Evolutionary conservation across 345 rosid genomes (phyloP).

Genomic region (Isatis tinctoria): DNA sequence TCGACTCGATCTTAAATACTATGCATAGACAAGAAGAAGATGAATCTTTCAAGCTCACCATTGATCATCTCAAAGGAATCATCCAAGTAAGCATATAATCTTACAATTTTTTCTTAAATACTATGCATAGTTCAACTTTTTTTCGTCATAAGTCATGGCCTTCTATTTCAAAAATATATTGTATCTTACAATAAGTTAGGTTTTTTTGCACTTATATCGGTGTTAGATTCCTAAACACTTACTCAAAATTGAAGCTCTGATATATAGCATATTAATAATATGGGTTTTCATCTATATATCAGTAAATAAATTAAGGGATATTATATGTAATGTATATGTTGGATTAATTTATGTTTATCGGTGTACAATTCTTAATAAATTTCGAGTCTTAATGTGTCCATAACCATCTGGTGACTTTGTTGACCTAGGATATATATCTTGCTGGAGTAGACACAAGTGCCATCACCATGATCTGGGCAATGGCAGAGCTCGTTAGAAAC

Average conservation of each 20-base stretch:
- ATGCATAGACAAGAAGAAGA: slow-evolving; percentile 2
- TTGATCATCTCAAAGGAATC: slow-evolving; percentile 22
- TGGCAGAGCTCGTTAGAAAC: slow-evolving; percentile 19
- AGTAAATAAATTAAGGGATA: too few species aligned
- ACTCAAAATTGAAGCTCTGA: too few species aligned
- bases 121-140: background rate
- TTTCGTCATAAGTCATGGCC: too few species aligned
- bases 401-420: background rate
- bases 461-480: slow-evolving; percentile 22
- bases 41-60: slow-evolving; percentile 3
- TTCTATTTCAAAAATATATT: too few species aligned
- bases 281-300: background rate
- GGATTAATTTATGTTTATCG: background rate
- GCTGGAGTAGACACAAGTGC: slow-evolving; percentile 28
- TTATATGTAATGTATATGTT: too few species aligned
- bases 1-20: background rate
- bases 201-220: too few species aligned
- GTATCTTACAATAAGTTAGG: too few species aligned
- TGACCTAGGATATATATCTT: slow-evolving; percentile 13
- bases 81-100: background rate
- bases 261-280: background rate
- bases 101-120: too few species aligned
- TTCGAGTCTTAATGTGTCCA: background rate
- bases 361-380: background rate
- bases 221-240: too few species aligned